Evolutionary conservation across 257 asterid species (phyloP), one percentile per base, ranked within the genome.

Genomic region (Knoxia roxburghii): DNA sequence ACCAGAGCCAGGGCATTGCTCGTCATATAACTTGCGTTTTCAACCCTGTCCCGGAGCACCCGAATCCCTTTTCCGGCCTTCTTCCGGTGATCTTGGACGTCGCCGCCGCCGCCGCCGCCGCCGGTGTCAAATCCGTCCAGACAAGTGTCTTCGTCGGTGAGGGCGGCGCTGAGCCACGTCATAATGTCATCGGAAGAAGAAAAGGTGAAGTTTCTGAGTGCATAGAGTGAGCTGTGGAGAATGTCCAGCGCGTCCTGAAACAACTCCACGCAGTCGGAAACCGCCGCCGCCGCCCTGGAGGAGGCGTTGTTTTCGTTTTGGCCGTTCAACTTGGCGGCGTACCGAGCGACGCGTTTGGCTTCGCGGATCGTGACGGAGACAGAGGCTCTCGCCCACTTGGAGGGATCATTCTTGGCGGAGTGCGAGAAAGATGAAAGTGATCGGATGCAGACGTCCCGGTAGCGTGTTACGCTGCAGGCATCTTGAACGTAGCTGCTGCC

Each of bases 121-220:
- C 13, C 51, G 51, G n/a, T 24, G 13, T 23, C n/a, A 23, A 87
- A 73, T 4, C 90, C 95, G 23, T 87, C 95, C 63, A 81, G 40
- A 49, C 97, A 89, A 30, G 95, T 87, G 26, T 83, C 88, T 48
- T 83, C 95, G 62, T 89, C 86, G 0, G 90, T 89, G 0, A 87
- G 85, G 43, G 96, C 90, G 17, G 88, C 82, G 43, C 95, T 89
- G 11, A 89, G 69, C 97, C 97, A 90, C 4, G 96, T 86, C 3
- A 64, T 75, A 35, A 83, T 86, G 18, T 87, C 96, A 26, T 64
- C 95, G 4, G 82, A 54, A 40, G 49, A 13, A 40, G 49, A 15
- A 2, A 87, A 89, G 6, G 73, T 79, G 0, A 87, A 82, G 55
- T 69, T 72, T 63, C 95, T 72, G 1, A 90, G 84, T 32, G 85